Evolutionary conservation across 108 stramenopile genomes (phyloP).

Genomic region (Stephanodiscus triporus): DNA sequence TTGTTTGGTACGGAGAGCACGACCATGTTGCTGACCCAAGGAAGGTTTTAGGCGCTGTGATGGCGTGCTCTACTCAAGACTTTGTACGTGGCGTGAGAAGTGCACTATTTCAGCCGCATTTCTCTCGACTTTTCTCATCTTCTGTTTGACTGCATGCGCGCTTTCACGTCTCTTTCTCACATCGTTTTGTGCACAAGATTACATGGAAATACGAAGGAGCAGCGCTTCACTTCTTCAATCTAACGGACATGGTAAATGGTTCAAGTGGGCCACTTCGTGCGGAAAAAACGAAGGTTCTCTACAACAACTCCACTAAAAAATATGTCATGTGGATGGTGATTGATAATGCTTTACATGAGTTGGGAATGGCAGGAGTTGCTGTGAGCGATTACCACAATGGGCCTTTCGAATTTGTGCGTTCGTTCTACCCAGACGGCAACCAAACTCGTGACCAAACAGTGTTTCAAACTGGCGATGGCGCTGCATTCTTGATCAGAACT

Average conservation of each 20-base stretch:
- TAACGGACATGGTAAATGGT: slow-evolving; percentile 80
- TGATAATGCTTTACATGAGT: slow-evolving; percentile 53
- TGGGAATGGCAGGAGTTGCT: slow-evolving; percentile 80
- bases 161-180: no score
- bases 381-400: slow-evolving; percentile 69
- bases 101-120: no score
- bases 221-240: slow-evolving; percentile 73
- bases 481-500: slow-evolving; percentile 62
- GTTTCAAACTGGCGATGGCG: slow-evolving; percentile 60
- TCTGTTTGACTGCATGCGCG: no score
- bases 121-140: no score
- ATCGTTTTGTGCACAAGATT: no score
- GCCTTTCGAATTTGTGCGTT: slow-evolving; percentile 72
- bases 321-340: slow-evolving; percentile 90
- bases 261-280: slow-evolving; percentile 42
- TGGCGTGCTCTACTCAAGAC: slow-evolving; percentile 83
- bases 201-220: slow-evolving; percentile 84
- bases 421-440: slow-evolving; percentile 89
- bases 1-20: slow-evolving; percentile 77
- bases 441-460: slow-evolving; percentile 85
- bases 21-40: slow-evolving; percentile 33
- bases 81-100: slow-evolving; percentile 19
- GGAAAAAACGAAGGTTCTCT: slow-evolving; percentile 76
- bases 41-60: slow-evolving; percentile 57
- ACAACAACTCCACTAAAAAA: slow-evolving; percentile 51